Conservation (phyloP, 805 yeast genomes). For the Schizosaccharomyces octosporus region DNA sequence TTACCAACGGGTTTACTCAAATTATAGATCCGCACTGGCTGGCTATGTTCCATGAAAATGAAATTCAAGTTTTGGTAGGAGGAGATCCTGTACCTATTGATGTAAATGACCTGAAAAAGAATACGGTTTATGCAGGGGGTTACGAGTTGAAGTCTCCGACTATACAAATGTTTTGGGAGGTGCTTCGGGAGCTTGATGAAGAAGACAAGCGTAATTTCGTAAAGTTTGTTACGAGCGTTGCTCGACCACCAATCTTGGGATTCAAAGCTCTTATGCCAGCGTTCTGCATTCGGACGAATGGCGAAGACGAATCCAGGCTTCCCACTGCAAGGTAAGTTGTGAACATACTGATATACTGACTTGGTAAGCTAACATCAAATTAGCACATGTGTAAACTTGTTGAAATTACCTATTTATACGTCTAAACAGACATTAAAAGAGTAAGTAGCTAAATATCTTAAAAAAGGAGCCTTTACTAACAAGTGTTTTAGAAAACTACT, state of each 20-base stretch:
- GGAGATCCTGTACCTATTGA: conserved; percentile 54
- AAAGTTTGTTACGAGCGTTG: conserved; percentile 77
- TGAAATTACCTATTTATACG: conserved; percentile 65
- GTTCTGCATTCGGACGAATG: conserved; percentile 58
- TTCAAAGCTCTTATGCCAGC: conserved; percentile 48
- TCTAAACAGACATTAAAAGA: conserved; percentile 29
- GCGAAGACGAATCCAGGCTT: conserved; percentile 28
- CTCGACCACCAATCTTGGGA: conserved; percentile 77
- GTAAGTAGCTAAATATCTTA: conserved; percentile 15
- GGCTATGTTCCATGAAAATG: conserved; percentile 60
- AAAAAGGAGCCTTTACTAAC: not conserved
- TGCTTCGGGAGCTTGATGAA: conserved; percentile 38
- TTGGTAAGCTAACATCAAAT: conserved; percentile 24
- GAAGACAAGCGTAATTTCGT: conserved; percentile 38
- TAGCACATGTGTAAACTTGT: conserved; percentile 72
- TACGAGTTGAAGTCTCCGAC: conserved; percentile 28
- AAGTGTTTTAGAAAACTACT: not conserved
- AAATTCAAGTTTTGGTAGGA: conserved; percentile 60
- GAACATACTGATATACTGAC: not conserved
- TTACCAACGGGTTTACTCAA: conserved; percentile 45
- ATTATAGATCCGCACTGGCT: conserved; percentile 56
- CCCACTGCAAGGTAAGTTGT: conserved; percentile 19
- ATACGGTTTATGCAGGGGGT: conserved; percentile 42
- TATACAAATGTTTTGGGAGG: conserved; percentile 44
- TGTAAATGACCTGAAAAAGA: conserved; percentile 36